phyloP scores from a whole-genome alignment of 257 asterid species.

The Solanum chmielewskii region DNA sequence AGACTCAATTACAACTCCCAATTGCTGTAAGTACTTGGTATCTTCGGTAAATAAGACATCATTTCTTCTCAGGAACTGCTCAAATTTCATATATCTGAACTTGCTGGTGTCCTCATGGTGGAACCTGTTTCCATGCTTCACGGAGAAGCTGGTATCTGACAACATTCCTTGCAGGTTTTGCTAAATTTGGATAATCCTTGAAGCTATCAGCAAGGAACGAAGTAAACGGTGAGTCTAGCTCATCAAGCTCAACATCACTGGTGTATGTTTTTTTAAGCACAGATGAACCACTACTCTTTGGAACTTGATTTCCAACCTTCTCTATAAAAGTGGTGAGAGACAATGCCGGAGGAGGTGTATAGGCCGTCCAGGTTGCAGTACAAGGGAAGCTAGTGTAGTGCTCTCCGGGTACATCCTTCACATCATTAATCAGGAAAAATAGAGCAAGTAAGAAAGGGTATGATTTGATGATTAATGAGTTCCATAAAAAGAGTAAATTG shows the following conservation, averaged over 20 bases:
- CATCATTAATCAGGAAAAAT: slow-evolving; percentile 23
- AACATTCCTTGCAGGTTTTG: slow-evolving; percentile 40
- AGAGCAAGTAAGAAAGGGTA: not conserved
- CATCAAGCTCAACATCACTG: slow-evolving; percentile 85
- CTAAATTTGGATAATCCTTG: slow-evolving; percentile 30
- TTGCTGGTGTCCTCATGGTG: not conserved
- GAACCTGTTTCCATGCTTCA: slow-evolving; percentile 42
- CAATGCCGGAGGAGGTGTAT: slow-evolving; percentile 64
- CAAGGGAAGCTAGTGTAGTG: slow-evolving; percentile 43
- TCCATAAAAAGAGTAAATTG: not conserved
- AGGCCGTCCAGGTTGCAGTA: slow-evolving; percentile 29
- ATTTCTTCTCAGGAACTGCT: not conserved
- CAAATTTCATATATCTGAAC: not conserved
- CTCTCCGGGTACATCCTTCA: slow-evolving; percentile 14
- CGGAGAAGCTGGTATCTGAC: slow-evolving; percentile 58
- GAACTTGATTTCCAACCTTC: slow-evolving; percentile 51
- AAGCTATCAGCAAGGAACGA: slow-evolving; percentile 44
- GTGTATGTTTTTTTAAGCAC: slow-evolving; percentile 46
- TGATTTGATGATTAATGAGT: not conserved
- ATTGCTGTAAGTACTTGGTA: not conserved
- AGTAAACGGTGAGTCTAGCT: slow-evolving; percentile 61
- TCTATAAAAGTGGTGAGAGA: slow-evolving; percentile 35
- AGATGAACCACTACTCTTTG: slow-evolving; percentile 35
- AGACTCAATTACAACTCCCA: not conserved
- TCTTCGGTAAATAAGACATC: not conserved